phyloP scores from a whole-genome alignment of 1,284 basidiomycete genomes.

The Lentinus polychrous region DNA sequence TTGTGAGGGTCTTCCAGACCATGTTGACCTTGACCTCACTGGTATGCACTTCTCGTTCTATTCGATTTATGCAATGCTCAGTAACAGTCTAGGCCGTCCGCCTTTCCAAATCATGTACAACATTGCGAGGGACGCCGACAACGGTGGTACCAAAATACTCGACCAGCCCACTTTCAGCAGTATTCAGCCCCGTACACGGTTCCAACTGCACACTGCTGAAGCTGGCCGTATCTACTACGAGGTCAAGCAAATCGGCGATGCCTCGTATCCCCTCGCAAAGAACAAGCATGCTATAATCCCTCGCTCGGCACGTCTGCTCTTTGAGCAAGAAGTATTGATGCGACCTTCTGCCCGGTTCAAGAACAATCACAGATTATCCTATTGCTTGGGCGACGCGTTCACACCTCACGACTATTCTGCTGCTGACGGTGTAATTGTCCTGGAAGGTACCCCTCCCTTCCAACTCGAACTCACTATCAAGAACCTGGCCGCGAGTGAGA shows the following conservation, averaged over 20 bases:
- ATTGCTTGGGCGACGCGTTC: constrained; percentile 73
- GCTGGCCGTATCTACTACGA: constrained; percentile 85
- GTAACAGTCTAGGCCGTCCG: constrained; percentile 49
- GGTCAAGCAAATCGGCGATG: constrained; percentile 83
- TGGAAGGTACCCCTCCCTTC: constrained; percentile 87
- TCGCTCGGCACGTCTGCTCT: constrained; percentile 55
- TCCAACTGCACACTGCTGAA: constrained; percentile 77
- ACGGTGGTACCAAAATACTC: constrained; percentile 53
- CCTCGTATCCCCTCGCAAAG: constrained; percentile 73
- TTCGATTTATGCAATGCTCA: neutral
- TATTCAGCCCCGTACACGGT: constrained; percentile 74
- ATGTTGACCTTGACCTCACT: constrained; percentile 74
- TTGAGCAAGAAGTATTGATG: constrained; percentile 78
- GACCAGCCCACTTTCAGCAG: constrained; percentile 79
- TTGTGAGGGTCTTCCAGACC: constrained; percentile 75
- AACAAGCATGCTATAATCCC: constrained; percentile 55
- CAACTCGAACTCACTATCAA: constrained; percentile 69
- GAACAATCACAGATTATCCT: constrained; percentile 56
- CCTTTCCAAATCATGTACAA: constrained; percentile 87
- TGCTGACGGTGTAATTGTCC: constrained; percentile 56
- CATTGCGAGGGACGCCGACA: constrained; percentile 55
- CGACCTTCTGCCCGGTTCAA: constrained; percentile 77
- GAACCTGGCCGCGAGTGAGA: constrained; percentile 63
- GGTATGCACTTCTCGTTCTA: constrained; percentile 42
- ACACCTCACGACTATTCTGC: constrained; percentile 42